Conservation (phyloP, 495 filamentous ascomycete genomes). For the Tuber brumale region DNA sequence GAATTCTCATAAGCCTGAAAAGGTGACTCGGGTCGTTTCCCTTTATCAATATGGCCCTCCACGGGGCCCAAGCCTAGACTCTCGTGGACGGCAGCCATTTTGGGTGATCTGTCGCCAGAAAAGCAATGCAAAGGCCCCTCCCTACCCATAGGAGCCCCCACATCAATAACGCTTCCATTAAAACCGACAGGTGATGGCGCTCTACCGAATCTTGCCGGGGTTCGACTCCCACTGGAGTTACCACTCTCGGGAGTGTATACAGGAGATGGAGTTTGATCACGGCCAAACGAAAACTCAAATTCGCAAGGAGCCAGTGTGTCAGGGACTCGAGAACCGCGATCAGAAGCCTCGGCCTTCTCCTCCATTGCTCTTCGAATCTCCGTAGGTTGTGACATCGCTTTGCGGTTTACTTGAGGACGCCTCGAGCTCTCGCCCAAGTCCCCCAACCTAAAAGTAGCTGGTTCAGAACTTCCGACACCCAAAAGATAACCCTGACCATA, state of each 20-base stretch:
- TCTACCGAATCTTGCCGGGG: conserved; percentile 15
- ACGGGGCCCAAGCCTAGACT: neutral
- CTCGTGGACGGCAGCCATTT: neutral
- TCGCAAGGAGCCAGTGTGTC: conserved; percentile 8
- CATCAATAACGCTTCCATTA: neutral
- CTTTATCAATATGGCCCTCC: conserved; percentile 16
- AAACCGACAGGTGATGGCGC: neutral
- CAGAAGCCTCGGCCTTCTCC: conserved; percentile 30
- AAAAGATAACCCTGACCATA: conserved; percentile 25
- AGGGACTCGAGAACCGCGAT: neutral
- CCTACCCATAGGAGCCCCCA: neutral
- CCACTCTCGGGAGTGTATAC: conserved; percentile 23
- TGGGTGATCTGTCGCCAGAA: neutral
- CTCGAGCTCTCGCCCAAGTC: conserved; percentile 7
- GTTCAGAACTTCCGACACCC: conserved; percentile 6
- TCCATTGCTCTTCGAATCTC: conserved; percentile 45
- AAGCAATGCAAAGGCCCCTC: neutral
- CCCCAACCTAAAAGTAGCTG: neutral
- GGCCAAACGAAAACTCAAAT: conserved; percentile 15
- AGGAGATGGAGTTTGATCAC: neutral
- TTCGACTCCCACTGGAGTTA: conserved; percentile 33
- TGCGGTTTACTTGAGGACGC: conserved; percentile 33
- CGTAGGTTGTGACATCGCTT: conserved; percentile 41
- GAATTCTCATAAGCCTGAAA: conserved; percentile 4
- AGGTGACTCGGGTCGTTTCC: conserved; percentile 19